Conservation (phyloP, 2,329 filamentous ascomycete species). For the Monosporascus sp. region DNA sequence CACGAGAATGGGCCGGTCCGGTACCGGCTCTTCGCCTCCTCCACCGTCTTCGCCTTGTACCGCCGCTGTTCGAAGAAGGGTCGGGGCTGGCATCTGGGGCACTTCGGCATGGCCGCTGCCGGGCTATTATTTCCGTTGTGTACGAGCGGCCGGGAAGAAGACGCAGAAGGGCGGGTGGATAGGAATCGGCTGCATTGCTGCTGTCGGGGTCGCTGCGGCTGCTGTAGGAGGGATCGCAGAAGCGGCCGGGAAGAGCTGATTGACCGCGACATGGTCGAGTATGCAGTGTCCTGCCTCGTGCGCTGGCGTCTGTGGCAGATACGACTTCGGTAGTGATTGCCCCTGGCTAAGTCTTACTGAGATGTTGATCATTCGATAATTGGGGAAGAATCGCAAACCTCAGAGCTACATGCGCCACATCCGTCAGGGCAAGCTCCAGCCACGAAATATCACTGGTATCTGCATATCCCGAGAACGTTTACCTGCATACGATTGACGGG, state of each 20-base stretch:
- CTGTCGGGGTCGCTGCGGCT: conserved; percentile 4
- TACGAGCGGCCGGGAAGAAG: conserved; percentile 4
- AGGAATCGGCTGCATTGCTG: conserved; percentile 16
- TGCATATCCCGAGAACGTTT: too few species aligned
- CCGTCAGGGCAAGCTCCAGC: too few species aligned
- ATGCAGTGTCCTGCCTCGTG: not conserved
- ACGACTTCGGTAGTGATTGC: too few species aligned
- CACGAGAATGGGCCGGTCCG: conserved; percentile 77
- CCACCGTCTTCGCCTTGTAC: conserved; percentile 47
- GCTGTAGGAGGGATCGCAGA: conserved; percentile 14
- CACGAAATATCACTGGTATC: too few species aligned
- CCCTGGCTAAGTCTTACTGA: too few species aligned
- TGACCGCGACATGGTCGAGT: conserved; percentile 18
- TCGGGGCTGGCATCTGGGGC: not conserved
- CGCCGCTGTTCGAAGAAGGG: conserved; percentile 28
- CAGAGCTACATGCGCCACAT: too few species aligned
- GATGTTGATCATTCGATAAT: too few species aligned
- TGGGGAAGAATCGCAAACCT: too few species aligned
- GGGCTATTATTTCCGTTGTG: conserved; percentile 1
- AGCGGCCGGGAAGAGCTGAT: conserved; percentile 15
- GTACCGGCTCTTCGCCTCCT: conserved; percentile 55
- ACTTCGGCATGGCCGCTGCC: not conserved
- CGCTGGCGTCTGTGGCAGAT: not conserved
- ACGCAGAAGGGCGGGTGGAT: conserved; percentile 9
- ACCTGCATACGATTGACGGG: too few species aligned